A percentile compares a stretch with the other conserved stretches of the same genome.
Evolutionary conservation across 1,284 basidiomycete species (phyloP).

Genomic region (Sanghuangporus baumii): DNA sequence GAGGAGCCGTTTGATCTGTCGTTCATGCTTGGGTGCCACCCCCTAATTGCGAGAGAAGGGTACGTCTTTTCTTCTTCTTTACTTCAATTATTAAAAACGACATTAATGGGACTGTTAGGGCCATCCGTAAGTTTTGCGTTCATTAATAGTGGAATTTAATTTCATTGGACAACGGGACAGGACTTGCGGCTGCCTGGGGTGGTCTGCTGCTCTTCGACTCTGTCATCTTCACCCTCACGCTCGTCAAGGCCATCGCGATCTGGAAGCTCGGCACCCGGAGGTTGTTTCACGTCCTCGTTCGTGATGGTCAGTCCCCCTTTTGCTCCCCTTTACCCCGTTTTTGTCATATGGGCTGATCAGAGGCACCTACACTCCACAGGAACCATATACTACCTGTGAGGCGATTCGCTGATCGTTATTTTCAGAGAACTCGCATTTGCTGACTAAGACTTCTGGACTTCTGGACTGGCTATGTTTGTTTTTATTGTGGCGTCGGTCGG

Average conservation of each 20-base stretch:
- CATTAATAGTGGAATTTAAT: not conserved
- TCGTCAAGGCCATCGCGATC: slow-evolving; percentile 34
- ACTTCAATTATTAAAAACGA: not conserved
- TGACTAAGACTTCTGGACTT: not conserved
- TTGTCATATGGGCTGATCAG: not conserved
- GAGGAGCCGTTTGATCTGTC: slow-evolving; percentile 1
- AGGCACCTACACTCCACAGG: slow-evolving; percentile 6
- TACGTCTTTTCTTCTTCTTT: not conserved
- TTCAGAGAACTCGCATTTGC: not conserved
- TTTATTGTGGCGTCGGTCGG: not conserved
- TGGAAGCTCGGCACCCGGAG: slow-evolving; percentile 10
- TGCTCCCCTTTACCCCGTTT: not conserved
- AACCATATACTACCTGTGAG: slow-evolving; percentile 17
- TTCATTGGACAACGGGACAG: slow-evolving; percentile 26
- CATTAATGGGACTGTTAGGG: not conserved
- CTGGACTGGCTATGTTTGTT: not conserved
- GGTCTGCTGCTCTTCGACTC: slow-evolving; percentile 36
- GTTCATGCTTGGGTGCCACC: slow-evolving; percentile 11
- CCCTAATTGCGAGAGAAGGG: slow-evolving; percentile 6
- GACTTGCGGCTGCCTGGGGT: slow-evolving; percentile 31
- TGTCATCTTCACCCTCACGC: slow-evolving; percentile 36
- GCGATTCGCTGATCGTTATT: not conserved
- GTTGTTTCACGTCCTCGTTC: slow-evolving; percentile 12
- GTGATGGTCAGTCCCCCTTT: slow-evolving; percentile 14
- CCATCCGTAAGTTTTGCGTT: slow-evolving; percentile 4